Percentiles rank a stretch among this genome's conserved stretches.
Evolutionary conservation across 306 rosid genomes (phyloP).

Genomic region (Sphenostylis stenocarpa): DNA sequence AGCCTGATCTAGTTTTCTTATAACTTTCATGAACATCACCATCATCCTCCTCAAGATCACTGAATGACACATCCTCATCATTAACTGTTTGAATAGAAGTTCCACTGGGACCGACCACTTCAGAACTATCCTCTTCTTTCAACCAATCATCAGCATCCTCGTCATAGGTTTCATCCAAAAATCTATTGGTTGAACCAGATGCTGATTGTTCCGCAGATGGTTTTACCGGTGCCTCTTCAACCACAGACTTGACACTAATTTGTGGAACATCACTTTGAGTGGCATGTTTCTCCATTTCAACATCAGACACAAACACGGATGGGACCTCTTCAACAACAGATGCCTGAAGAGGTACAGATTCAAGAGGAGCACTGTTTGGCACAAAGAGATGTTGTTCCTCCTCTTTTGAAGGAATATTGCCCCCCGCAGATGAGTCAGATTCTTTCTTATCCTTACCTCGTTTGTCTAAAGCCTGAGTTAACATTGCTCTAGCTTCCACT

Average conservation of each 20-base stretch:
- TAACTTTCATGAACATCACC: constrained; percentile 51
- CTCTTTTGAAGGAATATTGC: constrained; percentile 37
- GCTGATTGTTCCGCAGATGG: constrained; percentile 33
- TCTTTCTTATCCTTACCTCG: constrained; percentile 49
- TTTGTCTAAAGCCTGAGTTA: constrained; percentile 57
- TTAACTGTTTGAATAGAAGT: constrained; percentile 57
- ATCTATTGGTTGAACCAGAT: constrained; percentile 50
- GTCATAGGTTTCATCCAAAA: constrained; percentile 54
- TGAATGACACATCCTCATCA: constrained; percentile 93
- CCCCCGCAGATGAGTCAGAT: constrained; percentile 39
- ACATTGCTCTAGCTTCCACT: constrained; percentile 71
- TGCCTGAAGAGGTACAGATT: constrained; percentile 40
- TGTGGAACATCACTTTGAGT: constrained; percentile 48
- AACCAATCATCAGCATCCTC: constrained; percentile 97
- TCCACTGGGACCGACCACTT: constrained; percentile 65
- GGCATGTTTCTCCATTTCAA: constrained; percentile 61
- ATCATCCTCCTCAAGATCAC: constrained; percentile 96
- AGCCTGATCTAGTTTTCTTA: constrained; percentile 68
- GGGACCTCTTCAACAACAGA: constrained; percentile 46
- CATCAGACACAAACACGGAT: constrained; percentile 37
- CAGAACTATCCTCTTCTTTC: constrained; percentile 86
- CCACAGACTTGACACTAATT: constrained; percentile 58
- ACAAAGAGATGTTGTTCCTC: constrained; percentile 60
- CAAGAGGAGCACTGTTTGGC: constrained; percentile 47
- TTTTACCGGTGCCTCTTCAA: constrained; percentile 53